phyloP scores from a whole-genome alignment of 768 basidiomycete genomes.

The Chiua virens region DNA sequence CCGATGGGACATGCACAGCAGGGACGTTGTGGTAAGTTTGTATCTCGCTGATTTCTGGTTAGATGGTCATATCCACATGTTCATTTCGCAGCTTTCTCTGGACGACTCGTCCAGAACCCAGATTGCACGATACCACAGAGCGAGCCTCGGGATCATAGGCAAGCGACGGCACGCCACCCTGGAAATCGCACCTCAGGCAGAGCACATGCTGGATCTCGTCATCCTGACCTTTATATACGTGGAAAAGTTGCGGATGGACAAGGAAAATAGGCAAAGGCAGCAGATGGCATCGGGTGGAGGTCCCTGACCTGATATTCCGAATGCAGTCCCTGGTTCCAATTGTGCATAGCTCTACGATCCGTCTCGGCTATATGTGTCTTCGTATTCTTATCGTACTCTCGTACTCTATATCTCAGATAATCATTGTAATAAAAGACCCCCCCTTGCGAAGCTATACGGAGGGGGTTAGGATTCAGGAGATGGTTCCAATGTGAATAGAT shows the following conservation, averaged over 20 bases:
- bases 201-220: conserved; percentile 26
- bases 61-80: background rate
- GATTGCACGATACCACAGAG: conserved; percentile 23
- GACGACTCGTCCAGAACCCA: conserved; percentile 16
- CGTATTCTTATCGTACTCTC: too few species aligned
- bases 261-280: conserved; percentile 7
- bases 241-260: conserved; percentile 30
- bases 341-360: too few species aligned
- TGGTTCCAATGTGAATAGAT: too few species aligned
- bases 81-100: conserved; percentile 12
- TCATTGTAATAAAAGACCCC: too few species aligned
- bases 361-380: too few species aligned
- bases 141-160: conserved; percentile 26
- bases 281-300: conserved; percentile 14
- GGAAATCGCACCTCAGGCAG: conserved; percentile 22
- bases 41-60: background rate
- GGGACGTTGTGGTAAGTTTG: conserved; percentile 13
- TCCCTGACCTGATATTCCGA: conserved; percentile 3
- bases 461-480: too few species aligned
- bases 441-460: too few species aligned
- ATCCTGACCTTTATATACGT: conserved; percentile 32
- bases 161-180: conserved; percentile 17
- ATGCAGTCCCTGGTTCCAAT: too few species aligned
- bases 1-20: conserved; percentile 27
- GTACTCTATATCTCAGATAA: too few species aligned